Conservation (phyloP, 345 rosid genomes). For the Citropsis articulata region DNA sequence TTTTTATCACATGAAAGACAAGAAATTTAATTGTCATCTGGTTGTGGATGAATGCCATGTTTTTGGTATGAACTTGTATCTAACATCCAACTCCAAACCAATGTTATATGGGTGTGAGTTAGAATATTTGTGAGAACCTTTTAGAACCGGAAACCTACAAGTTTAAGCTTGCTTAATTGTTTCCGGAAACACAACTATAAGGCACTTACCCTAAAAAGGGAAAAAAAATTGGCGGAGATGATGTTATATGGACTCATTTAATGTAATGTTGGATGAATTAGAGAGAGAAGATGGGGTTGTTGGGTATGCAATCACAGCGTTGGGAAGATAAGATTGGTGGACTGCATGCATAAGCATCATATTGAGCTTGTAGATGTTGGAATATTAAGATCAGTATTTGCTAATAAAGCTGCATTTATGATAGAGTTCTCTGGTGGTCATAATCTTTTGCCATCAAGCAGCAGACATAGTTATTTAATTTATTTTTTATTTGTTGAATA, state of each 20-base stretch:
- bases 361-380: background rate
- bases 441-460: background rate
- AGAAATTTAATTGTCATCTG: background rate
- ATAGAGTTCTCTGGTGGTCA: background rate
- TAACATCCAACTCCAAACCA: background rate
- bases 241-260: background rate
- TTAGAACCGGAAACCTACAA: background rate
- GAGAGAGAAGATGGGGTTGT: background rate
- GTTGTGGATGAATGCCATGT: background rate
- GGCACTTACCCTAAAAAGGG: background rate
- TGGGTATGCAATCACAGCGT: background rate
- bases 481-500: background rate
- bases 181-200: background rate
- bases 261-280: background rate
- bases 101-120: background rate
- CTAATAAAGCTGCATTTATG: background rate
- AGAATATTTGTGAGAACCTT: background rate
- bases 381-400: background rate
- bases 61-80: background rate
- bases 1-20: background rate
- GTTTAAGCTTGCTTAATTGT: background rate
- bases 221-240: background rate
- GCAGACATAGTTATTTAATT: background rate
- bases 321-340: background rate
- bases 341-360: background rate